Percentiles rank a stretch among this genome's conserved stretches.
phyloP scores from a whole-genome alignment of 208 protist genomes.

The Kentomonas sorsogonicus region DNA sequence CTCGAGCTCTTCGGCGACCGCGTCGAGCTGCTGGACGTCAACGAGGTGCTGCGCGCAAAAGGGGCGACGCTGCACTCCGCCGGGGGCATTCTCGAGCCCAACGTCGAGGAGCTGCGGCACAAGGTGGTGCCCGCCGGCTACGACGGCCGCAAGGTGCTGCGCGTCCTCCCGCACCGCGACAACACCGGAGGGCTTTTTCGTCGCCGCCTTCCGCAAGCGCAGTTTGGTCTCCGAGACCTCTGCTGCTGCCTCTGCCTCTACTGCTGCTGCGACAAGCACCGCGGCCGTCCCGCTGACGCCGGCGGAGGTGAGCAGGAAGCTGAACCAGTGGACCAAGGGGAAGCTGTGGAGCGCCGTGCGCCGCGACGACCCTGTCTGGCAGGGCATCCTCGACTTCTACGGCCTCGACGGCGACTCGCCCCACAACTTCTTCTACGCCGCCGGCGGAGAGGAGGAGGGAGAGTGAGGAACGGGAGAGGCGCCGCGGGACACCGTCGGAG shows the following conservation, averaged over 20 bases:
- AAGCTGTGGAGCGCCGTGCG: conserved; percentile 76
- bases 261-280: no score
- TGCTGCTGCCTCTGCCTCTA: no score
- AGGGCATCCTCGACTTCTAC: conserved; percentile 73
- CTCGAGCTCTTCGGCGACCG: conserved; percentile 71
- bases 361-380: conserved; percentile 58
- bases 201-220: conserved; percentile 85
- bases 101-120: conserved; percentile 41
- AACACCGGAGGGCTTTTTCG: conserved; percentile 90
- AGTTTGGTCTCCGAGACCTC: no score
- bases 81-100: conserved; percentile 51
- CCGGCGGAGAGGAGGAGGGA: no score
- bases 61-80: conserved; percentile 50
- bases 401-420: conserved; percentile 43
- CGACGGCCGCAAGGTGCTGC: conserved; percentile 70
- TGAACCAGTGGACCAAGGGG: conserved; percentile 87
- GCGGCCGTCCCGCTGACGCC: conserved; percentile 36
- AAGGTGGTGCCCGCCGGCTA: conserved; percentile 39
- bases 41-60: conserved; percentile 36
- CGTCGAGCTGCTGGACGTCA: conserved; percentile 86
- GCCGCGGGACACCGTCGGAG: no score
- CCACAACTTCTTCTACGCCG: conserved; percentile 35
- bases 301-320: conserved; percentile 37
- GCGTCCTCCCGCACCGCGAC: conserved; percentile 82
- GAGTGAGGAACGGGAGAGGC: no score